Conservation (phyloP, 371 early-diverging fungal species). For the Mucor circinelloides region DNA sequence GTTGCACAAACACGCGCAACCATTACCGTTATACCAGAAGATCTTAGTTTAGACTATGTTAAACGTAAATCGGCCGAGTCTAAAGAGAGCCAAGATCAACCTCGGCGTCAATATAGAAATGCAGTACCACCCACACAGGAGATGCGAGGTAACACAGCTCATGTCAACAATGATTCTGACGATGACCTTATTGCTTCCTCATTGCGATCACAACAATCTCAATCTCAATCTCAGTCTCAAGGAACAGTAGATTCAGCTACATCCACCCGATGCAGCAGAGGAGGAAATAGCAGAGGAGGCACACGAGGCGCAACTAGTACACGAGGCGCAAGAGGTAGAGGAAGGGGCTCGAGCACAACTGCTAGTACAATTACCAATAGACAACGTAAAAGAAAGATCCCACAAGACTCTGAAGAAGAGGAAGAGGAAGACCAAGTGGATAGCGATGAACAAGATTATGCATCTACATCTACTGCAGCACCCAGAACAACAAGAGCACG, state of each 20-base stretch:
- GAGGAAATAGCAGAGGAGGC: background rate
- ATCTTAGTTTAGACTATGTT: conserved; percentile 18
- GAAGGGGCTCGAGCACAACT: background rate
- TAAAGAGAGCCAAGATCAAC: conserved; percentile 12
- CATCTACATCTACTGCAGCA: background rate
- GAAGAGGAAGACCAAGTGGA: background rate
- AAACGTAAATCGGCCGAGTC: conserved; percentile 15
- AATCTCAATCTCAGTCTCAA: background rate
- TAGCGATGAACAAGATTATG: background rate
- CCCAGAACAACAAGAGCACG: background rate
- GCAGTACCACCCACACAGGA: conserved; percentile 14
- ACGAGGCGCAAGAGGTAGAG: background rate
- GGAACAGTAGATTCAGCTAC: background rate
- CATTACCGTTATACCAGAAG: conserved; percentile 6
- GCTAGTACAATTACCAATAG: background rate
- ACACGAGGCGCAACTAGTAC: background rate
- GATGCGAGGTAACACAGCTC: conserved; percentile 15
- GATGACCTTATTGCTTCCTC: background rate
- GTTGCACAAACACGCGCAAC: conserved; percentile 12
- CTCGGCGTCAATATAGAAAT: conserved; percentile 3
- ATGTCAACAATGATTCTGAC: conserved; percentile 7
- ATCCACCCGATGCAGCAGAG: background rate
- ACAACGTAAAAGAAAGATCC: background rate
- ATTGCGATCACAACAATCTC: background rate
- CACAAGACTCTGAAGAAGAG: background rate